Percentiles rank a stretch among this genome's conserved stretches.
These are phyloP conservation scores for Phytophthora pisi DNA, from an alignment of 352 stramenopile genomes.

Conservation along the genomic window DNA sequence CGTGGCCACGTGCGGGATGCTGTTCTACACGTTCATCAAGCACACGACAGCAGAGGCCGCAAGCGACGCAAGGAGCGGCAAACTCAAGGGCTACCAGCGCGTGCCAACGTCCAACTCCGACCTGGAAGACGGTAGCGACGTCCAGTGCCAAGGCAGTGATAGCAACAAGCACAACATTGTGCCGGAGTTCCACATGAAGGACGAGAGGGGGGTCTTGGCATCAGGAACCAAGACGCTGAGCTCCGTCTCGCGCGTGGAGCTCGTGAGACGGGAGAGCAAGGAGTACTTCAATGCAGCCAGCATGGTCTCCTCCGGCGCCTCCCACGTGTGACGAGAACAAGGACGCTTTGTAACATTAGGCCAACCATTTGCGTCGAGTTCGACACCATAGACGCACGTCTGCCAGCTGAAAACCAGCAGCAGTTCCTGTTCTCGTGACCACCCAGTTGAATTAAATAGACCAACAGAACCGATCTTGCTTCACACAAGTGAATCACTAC, in stretches of 20 bases:
- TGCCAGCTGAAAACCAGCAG: constrained; percentile 30
- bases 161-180: constrained; percentile 21
- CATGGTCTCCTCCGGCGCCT: constrained; percentile 27
- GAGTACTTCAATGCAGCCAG: constrained; percentile 42
- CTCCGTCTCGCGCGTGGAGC: constrained; percentile 40
- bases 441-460: constrained; percentile 39
- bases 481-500: background rate
- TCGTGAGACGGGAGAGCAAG: constrained; percentile 69
- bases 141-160: constrained; percentile 18
- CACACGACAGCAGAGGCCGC: constrained; percentile 43
- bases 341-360: constrained; percentile 42
- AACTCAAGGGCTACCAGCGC: constrained; percentile 38
- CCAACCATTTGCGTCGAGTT: constrained; percentile 17
- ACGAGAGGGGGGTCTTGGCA: constrained; percentile 26
- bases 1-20: constrained; percentile 73
- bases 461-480: constrained; percentile 16
- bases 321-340: constrained; percentile 42
- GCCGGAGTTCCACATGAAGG: constrained; percentile 44
- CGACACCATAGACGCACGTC: constrained; percentile 1
- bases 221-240: constrained; percentile 27
- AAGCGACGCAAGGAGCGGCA: constrained; percentile 10
- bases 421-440: constrained; percentile 27
- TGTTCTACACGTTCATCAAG: constrained; percentile 82
- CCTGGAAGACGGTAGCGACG: constrained; percentile 23
- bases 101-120: constrained; percentile 39